Conservation (phyloP, 805 yeast genomes). For the Torulaspora maleeae region DNA sequence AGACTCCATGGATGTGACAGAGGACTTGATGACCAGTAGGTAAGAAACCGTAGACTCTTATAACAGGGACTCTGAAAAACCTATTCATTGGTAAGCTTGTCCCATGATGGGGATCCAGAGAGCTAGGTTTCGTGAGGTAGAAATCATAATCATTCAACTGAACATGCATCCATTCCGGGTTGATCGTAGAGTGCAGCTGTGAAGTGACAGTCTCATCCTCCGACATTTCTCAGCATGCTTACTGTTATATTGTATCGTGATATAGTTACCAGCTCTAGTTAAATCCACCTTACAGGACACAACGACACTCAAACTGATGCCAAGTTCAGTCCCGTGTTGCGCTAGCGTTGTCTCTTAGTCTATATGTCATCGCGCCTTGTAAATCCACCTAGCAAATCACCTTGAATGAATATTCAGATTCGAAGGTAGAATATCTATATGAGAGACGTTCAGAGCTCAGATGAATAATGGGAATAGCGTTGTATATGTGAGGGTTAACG, state of each 20-base stretch:
- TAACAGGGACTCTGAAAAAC: conserved; percentile 58
- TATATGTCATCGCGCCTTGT: conserved; percentile 1
- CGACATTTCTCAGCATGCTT: conserved; percentile 16
- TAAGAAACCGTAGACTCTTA: conserved; percentile 71
- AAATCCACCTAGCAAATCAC: neutral
- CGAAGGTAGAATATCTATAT: neutral
- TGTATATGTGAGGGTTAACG: conserved; percentile 44
- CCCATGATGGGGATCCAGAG: conserved; percentile 46
- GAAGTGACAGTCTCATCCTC: conserved; percentile 13
- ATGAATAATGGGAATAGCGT: conserved; percentile 34
- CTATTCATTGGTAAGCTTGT: conserved; percentile 31
- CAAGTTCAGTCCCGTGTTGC: neutral
- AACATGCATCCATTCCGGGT: conserved; percentile 35
- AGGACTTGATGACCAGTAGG: conserved; percentile 54
- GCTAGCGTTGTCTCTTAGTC: no score
- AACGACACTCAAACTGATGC: neutral
- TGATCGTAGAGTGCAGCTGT: conserved; percentile 12
- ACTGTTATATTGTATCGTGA: neutral
- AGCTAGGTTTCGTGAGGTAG: conserved; percentile 55
- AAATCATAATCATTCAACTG: conserved; percentile 63
- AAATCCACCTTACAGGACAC: no score
- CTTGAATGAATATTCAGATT: neutral
- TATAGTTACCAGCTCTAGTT: no score
- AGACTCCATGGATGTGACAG: conserved; percentile 78
- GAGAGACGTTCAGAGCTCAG: neutral